phyloP scores from a whole-genome alignment of 192 early-diverging fungal species.

The Rhizophagus prolifer region DNA sequence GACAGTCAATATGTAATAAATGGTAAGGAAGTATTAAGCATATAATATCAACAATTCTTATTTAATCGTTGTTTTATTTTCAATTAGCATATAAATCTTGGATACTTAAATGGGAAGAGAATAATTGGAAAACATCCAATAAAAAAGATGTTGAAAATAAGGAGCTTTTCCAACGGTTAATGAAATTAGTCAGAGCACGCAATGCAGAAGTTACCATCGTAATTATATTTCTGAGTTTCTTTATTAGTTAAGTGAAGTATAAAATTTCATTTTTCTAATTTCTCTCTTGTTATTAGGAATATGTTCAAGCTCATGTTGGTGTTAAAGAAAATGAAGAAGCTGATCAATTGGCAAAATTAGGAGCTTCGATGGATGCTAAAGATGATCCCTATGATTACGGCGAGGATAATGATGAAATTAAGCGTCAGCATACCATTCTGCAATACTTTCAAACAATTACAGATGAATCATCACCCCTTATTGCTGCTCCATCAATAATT shows the following conservation, averaged over 20 bases:
- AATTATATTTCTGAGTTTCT: conserved; percentile 15
- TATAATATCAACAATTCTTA: neutral
- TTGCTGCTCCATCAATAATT: too few relatives aligned
- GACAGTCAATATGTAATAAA: conserved; percentile 79
- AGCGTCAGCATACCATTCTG: too few relatives aligned
- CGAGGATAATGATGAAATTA: neutral
- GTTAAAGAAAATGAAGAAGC: conserved; percentile 78
- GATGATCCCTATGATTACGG: neutral
- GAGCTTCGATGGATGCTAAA: conserved; percentile 44
- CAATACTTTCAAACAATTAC: too few relatives aligned
- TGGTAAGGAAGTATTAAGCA: conserved; percentile 35
- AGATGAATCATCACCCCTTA: neutral
- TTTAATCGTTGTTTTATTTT: neutral
- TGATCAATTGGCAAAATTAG: conserved; percentile 72
- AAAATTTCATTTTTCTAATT: neutral
- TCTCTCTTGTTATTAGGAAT: conserved; percentile 34
- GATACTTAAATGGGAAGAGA: conserved; percentile 71
- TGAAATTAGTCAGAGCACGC: conserved; percentile 42
- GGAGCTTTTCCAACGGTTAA: conserved; percentile 69
- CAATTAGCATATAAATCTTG: conserved; percentile 60
- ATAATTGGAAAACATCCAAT: conserved; percentile 58
- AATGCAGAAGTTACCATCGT: conserved; percentile 48
- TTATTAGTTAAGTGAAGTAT: neutral
- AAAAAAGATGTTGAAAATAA: conserved; percentile 69
- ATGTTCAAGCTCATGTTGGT: conserved; percentile 76